Evolutionary conservation across 164 flowering plant genomes (phyloP).

Genomic region (Protea cynaroides): DNA sequence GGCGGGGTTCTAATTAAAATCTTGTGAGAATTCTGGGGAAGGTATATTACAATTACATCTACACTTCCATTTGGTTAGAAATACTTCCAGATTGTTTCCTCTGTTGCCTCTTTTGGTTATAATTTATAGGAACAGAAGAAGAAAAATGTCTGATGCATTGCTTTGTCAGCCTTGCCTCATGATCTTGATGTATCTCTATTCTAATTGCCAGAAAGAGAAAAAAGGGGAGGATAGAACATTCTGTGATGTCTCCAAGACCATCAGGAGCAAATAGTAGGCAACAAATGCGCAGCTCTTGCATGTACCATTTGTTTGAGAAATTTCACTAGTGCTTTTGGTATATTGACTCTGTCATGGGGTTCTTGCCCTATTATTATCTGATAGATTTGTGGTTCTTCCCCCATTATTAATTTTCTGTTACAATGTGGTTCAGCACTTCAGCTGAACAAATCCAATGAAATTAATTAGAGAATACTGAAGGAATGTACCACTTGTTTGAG

Average conservation of each 20-base stretch:
- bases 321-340: too few species aligned
- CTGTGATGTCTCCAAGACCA: background rate
- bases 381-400: too few species aligned
- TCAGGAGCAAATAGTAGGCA: background rate
- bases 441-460: too few species aligned
- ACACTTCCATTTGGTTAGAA: background rate
- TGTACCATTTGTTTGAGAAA: background rate
- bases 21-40: background rate
- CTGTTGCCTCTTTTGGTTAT: background rate
- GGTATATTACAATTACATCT: background rate
- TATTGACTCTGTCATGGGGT: too few species aligned
- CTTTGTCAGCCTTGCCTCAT: background rate
- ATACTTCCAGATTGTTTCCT: background rate
- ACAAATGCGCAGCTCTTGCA: background rate
- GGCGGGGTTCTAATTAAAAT: slow-evolving; percentile 77
- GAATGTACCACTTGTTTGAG: background rate
- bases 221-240: background rate
- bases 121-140: background rate
- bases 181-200: background rate
- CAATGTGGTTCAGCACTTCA: too few species aligned
- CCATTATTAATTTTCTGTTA: too few species aligned
- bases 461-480: too few species aligned
- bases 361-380: too few species aligned
- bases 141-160: background rate
- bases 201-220: background rate